These are phyloP conservation scores for Neoscytalidium dimidiatum DNA, from an alignment of 2,329 filamentous ascomycete genomes.

Conservation along the genomic window DNA sequence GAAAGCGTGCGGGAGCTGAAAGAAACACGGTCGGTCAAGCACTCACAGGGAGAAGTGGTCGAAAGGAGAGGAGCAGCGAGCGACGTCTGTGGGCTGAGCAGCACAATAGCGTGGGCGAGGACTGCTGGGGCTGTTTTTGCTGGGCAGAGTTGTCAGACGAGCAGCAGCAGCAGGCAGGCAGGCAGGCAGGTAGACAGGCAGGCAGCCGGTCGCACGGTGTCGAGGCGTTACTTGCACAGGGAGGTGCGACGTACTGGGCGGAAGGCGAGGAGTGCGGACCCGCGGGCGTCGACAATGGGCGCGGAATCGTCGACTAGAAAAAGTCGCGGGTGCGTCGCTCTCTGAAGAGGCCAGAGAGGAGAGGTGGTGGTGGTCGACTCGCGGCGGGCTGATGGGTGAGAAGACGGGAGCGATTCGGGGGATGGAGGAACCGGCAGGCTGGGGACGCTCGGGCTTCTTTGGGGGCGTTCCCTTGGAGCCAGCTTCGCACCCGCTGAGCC, in stretches of 20 bases:
- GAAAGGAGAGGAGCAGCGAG: background rate
- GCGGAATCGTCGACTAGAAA: background rate
- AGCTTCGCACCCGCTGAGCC: background rate
- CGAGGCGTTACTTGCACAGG: slow-evolving; percentile 5
- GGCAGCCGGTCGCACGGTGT: slow-evolving; percentile 9
- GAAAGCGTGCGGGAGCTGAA: background rate
- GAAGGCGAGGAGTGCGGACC: background rate
- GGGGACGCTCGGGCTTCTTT: slow-evolving; percentile 9
- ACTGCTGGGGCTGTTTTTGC: background rate
- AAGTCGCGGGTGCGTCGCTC: background rate
- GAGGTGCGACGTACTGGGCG: slow-evolving; percentile 9
- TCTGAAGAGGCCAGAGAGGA: background rate
- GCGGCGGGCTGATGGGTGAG: slow-evolving; percentile 1
- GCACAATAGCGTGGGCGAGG: slow-evolving; percentile 4
- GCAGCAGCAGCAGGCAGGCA: background rate
- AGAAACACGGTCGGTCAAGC: background rate
- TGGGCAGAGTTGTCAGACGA: slow-evolving; percentile 4
- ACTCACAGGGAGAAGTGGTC: background rate
- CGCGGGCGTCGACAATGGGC: background rate
- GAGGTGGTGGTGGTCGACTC: background rate
- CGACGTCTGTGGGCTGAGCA: background rate
- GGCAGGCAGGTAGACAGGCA: background rate
- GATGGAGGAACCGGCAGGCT: slow-evolving; percentile 2
- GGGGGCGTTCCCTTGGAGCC: background rate
- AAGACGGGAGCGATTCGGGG: slow-evolving; percentile 11